These are phyloP conservation scores for Citrus glauca DNA, from an alignment of 345 rosid genomes.

Conservation along the genomic window DNA sequence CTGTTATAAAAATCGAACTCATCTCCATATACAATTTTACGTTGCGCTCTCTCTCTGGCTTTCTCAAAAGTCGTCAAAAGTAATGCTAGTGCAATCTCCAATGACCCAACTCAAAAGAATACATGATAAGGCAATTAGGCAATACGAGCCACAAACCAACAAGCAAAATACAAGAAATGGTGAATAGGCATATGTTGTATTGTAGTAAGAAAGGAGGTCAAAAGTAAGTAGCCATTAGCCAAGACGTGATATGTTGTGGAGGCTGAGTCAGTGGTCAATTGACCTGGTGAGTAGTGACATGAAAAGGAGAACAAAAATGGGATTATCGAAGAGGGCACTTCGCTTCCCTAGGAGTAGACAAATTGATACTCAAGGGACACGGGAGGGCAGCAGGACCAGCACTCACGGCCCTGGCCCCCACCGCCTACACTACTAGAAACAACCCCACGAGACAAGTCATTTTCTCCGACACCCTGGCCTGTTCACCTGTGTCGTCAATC, in stretches of 20 bases:
- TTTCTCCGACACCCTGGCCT: constrained; percentile 16
- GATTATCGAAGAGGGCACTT: not conserved
- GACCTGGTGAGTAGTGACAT: not conserved
- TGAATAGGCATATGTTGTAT: not conserved
- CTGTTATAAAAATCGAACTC: not conserved
- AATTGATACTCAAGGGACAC: not conserved
- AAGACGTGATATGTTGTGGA: constrained; percentile 25
- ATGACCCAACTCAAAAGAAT: not conserved
- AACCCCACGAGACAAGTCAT: not conserved
- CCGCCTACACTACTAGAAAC: not conserved
- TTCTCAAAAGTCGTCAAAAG: no score
- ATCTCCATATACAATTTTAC: not conserved
- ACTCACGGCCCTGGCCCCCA: not conserved
- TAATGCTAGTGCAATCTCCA: not conserved
- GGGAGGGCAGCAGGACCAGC: not conserved
- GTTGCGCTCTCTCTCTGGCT: not conserved
- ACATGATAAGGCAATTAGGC: not conserved
- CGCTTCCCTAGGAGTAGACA: constrained; percentile 22
- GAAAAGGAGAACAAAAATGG: constrained; percentile 10
- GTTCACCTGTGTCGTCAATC: constrained; percentile 8
- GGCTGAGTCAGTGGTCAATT: constrained; percentile 42
- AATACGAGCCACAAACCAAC: not conserved
- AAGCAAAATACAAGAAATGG: constrained; percentile 2
- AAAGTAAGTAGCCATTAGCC: not conserved
- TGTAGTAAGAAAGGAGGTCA: not conserved